phyloP scores from a whole-genome alignment of 2,329 filamentous ascomycete genomes.

The Colletotrichum caudatum region DNA sequence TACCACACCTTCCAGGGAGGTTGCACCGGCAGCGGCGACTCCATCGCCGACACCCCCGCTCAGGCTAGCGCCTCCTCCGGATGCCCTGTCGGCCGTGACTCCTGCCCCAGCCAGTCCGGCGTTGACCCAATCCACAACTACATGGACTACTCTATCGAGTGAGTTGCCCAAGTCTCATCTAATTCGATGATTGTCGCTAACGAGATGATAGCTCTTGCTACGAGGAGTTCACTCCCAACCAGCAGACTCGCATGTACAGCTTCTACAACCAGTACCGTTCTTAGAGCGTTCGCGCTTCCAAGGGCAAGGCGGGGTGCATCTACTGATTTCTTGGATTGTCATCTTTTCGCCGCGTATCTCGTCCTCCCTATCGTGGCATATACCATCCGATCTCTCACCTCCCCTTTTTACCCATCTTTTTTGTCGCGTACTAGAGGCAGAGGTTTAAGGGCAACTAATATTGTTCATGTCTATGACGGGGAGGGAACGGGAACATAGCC shows the following conservation, averaged over 20 bases:
- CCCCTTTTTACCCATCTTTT: too few relatives aligned
- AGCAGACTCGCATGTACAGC: constrained; percentile 56
- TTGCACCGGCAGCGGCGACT: constrained; percentile 53
- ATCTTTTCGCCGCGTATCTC: too few relatives aligned
- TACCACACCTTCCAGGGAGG: constrained; percentile 62
- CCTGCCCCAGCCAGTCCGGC: constrained; percentile 49
- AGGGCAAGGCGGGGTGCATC: background rate
- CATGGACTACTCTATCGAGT: constrained; percentile 59
- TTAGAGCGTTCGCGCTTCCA: constrained; percentile 15
- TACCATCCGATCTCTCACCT: too few relatives aligned
- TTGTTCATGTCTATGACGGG: background rate
- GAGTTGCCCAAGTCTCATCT: constrained; percentile 36
- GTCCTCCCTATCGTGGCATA: too few relatives aligned
- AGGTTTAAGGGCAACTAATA: background rate
- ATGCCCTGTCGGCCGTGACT: constrained; percentile 54
- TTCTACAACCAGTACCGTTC: constrained; percentile 54
- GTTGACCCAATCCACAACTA: constrained; percentile 55
- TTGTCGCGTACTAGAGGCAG: background rate
- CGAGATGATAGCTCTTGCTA: constrained; percentile 54
- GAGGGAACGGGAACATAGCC: background rate
- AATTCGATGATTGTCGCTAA: constrained; percentile 43
- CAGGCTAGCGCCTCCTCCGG: constrained; percentile 50
- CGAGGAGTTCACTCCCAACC: constrained; percentile 58
- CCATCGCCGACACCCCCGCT: constrained; percentile 56
- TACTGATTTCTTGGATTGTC: background rate